phyloP scores from a whole-genome alignment of 345 rosid genomes.

The Laguncularia racemosa region DNA sequence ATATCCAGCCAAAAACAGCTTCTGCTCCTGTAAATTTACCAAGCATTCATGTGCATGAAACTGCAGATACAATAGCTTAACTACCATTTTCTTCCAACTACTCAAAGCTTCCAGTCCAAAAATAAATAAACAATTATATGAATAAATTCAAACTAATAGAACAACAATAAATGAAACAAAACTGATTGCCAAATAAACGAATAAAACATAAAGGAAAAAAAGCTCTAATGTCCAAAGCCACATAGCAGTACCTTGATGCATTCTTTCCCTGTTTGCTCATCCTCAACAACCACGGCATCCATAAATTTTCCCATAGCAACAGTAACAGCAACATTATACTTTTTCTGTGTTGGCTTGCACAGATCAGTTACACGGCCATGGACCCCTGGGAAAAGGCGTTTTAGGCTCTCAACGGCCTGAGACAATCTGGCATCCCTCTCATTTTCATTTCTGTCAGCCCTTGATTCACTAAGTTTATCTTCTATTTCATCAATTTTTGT shows the following conservation, averaged over 20 bases:
- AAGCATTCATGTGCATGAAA: no score
- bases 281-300: conserved; percentile 98
- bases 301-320: conserved; percentile 99
- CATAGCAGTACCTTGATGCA: conserved; percentile 74
- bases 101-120: background rate
- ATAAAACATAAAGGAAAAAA: background rate
- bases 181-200: background rate
- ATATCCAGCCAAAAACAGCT: no score
- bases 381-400: conserved; percentile 90
- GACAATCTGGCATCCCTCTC: conserved; percentile 88
- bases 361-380: conserved; percentile 98
- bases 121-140: conserved; percentile 3
- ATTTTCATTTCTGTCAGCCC: conserved; percentile 85
- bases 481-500: conserved; percentile 69
- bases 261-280: conserved; percentile 92
- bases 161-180: conserved; percentile 1
- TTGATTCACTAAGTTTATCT: conserved; percentile 77
- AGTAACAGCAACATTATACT: conserved; percentile 94
- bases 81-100: no score
- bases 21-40: no score
- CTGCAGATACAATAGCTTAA: no score
- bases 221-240: background rate
- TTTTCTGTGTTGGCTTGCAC: conserved; percentile 86
- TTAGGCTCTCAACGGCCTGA: conserved; percentile 88
- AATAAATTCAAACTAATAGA: background rate